Conservation (phyloP, 805 yeast genomes). For the Schizosaccharomyces lindneri region DNA sequence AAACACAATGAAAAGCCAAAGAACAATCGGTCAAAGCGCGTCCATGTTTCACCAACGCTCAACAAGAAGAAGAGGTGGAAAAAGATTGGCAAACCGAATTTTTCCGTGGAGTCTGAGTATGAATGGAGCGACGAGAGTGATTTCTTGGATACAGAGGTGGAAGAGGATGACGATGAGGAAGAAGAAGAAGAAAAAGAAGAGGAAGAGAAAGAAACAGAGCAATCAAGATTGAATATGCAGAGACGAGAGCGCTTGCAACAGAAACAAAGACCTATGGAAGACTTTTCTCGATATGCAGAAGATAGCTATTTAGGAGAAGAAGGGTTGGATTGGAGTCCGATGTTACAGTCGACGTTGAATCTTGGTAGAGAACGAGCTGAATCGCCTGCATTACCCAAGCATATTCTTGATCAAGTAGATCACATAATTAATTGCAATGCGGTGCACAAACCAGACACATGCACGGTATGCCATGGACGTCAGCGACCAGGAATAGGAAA, state of each 20-base stretch:
- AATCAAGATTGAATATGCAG: too few species aligned
- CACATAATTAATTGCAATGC: neutral
- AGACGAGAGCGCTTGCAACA: too few species aligned
- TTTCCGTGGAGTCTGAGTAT: neutral
- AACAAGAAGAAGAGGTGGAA: too few species aligned
- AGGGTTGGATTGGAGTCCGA: neutral
- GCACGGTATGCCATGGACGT: neutral
- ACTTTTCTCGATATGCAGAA: neutral
- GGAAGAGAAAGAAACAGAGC: neutral
- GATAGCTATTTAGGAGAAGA: neutral
- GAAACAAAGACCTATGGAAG: neutral
- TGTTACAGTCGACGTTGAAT: too few species aligned
- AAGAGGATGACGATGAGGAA: neutral
- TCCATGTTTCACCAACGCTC: too few species aligned
- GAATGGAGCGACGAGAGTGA: neutral
- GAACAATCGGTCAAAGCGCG: neutral
- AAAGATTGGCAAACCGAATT: neutral
- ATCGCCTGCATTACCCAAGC: neutral
- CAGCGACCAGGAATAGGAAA: neutral
- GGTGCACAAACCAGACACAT: neutral
- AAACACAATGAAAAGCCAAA: neutral
- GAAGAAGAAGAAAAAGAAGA: neutral
- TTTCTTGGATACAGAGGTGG: neutral
- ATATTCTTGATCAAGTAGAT: neutral
- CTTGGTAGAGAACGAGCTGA: too few species aligned